Evolutionary conservation across 495 filamentous ascomycete species (phyloP).

Genomic region (Lineolata rhizophorae): DNA sequence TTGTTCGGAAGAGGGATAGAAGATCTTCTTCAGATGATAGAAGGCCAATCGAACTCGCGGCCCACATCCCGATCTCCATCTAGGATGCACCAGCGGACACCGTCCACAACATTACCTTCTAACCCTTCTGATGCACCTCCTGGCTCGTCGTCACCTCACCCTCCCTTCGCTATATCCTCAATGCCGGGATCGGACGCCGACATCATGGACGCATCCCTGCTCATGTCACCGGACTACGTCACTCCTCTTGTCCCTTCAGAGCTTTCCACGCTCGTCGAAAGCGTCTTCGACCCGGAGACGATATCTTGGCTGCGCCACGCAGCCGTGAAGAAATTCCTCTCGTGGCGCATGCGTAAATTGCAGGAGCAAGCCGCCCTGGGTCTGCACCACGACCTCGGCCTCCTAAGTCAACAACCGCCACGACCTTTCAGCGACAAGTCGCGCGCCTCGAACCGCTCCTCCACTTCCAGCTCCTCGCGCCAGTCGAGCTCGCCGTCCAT

Average conservation of each 20-base stretch:
- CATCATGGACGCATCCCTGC: conserved; percentile 79
- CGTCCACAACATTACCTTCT: no score
- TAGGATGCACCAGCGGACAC: neutral
- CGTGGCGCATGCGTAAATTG: conserved; percentile 7
- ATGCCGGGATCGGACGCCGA: conserved; percentile 55
- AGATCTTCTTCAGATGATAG: conserved; percentile 6
- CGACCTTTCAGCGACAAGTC: neutral
- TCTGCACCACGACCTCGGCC: no score
- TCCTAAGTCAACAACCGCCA: no score
- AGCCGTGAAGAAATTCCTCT: conserved; percentile 64
- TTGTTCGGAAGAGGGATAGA: conserved; percentile 28
- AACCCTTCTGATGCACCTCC: no score
- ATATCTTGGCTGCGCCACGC: conserved; percentile 72
- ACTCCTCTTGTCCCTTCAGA: conserved; percentile 68
- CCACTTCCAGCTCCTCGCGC: conserved; percentile 13
- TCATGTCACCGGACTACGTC: conserved; percentile 89
- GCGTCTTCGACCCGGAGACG: conserved; percentile 59
- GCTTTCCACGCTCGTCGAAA: conserved; percentile 41
- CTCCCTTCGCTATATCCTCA: conserved; percentile 62
- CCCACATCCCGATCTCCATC: no score
- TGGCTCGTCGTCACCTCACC: conserved; percentile 1
- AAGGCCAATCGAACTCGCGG: conserved; percentile 6
- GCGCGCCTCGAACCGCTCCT: neutral
- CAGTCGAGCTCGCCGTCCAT: conserved; percentile 2
- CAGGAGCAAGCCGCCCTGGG: conserved; percentile 6